These are phyloP conservation scores for Wickerhamiella sorbophila DNA, from an alignment of 805 yeast genomes.

Conservation along the genomic window DNA sequence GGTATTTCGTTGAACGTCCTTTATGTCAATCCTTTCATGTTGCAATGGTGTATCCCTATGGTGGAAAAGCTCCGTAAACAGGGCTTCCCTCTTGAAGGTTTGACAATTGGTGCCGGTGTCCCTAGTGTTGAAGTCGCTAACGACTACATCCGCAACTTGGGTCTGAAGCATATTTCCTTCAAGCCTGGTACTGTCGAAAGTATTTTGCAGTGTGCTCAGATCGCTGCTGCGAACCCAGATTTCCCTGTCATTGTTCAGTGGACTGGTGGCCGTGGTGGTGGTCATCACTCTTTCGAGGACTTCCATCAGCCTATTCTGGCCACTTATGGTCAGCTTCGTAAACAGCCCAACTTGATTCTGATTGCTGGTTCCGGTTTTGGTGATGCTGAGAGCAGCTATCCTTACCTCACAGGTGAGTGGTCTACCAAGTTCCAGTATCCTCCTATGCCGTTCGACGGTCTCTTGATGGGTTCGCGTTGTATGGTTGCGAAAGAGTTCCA, in stretches of 20 bases:
- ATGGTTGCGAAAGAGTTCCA: conserved; percentile 95
- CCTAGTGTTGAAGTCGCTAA: conserved; percentile 95
- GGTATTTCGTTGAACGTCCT: conserved; percentile 87
- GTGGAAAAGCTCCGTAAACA: conserved; percentile 73
- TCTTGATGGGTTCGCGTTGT: conserved; percentile 87
- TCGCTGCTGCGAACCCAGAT: conserved; percentile 88
- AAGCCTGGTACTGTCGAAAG: conserved; percentile 97
- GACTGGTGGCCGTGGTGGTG: conserved; percentile 99
- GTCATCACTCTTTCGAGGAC: conserved; percentile 98
- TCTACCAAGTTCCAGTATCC: conserved; percentile 77
- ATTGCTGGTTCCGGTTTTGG: conserved; percentile 99
- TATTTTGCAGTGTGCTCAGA: conserved; percentile 67
- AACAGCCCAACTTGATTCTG: conserved; percentile 73
- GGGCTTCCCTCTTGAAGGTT: conserved; percentile 91
- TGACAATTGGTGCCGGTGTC: conserved; percentile 99
- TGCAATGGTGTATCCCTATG: conserved; percentile 98
- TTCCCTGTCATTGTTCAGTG: conserved; percentile 98
- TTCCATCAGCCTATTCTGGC: conserved; percentile 95
- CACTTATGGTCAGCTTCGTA: conserved; percentile 90
- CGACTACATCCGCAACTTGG: conserved; percentile 86
- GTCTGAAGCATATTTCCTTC: conserved; percentile 85
- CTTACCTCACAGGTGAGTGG: conserved; percentile 97
- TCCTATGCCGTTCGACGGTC: conserved; percentile 98
- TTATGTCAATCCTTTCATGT: conserved; percentile 93
- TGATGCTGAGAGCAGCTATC: conserved; percentile 90